These are phyloP conservation scores for Triglochin maritima DNA, from an alignment of 106 monocot genomes.

Conservation along the genomic window DNA sequence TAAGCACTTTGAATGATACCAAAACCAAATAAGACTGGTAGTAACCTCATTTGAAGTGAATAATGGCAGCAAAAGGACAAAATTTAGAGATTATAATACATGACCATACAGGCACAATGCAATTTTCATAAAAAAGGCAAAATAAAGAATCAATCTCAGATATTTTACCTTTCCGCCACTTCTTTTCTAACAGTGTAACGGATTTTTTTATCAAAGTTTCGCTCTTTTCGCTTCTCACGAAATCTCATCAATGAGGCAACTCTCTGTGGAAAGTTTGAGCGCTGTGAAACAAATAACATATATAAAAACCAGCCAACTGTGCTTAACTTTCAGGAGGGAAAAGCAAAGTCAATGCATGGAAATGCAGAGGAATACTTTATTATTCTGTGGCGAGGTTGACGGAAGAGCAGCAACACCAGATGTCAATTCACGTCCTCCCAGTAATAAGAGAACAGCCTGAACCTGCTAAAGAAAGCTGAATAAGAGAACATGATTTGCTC, in stretches of 20 bases:
- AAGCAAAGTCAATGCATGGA: neutral
- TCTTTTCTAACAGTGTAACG: conserved; percentile 90
- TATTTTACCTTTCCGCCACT: conserved; percentile 73
- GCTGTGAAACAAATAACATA: conserved; percentile 23
- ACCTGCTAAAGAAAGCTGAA: conserved; percentile 27
- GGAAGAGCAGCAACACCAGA: conserved; percentile 25
- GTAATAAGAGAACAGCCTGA: conserved; percentile 80
- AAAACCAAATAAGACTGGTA: too few species aligned
- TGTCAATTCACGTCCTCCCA: conserved; percentile 75
- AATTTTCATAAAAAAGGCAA: neutral
- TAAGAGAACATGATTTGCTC: too few species aligned
- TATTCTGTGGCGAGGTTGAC: conserved; percentile 47
- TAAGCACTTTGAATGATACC: too few species aligned
- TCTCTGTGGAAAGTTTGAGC: conserved; percentile 76
- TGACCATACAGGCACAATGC: too few species aligned
- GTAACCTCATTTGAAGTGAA: too few species aligned
- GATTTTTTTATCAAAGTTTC: conserved; percentile 97
- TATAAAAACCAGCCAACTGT: neutral
- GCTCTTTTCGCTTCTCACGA: conserved; percentile 92
- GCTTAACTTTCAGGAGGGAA: neutral
- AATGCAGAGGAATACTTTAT: conserved; percentile 20
- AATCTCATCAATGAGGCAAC: conserved; percentile 97
- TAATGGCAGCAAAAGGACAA: too few species aligned
- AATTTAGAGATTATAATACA: too few species aligned
- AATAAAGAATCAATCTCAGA: neutral